Evolutionary conservation across 2,329 filamentous ascomycete genomes (phyloP).

Genomic region (Trichoderma hamatum): DNA sequence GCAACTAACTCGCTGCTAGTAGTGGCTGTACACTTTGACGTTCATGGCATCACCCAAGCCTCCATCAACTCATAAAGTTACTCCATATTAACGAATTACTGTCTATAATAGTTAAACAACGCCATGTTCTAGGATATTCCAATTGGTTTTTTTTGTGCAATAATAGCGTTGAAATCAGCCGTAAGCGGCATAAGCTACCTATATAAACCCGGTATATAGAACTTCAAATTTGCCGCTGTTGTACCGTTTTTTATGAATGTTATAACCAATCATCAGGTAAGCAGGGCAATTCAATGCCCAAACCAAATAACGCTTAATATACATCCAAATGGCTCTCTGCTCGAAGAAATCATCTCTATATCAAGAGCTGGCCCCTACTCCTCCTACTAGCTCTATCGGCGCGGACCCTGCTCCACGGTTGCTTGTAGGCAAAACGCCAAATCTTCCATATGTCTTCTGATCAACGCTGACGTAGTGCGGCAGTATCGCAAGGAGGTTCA

Average conservation of each 20-base stretch:
- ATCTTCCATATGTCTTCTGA: slow-evolving; percentile 92
- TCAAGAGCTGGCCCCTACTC: slow-evolving; percentile 42
- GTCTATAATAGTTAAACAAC: not conserved
- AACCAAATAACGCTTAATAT: not conserved
- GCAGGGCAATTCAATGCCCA: not conserved
- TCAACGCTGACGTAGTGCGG: slow-evolving; percentile 94
- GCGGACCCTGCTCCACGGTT: slow-evolving; percentile 46
- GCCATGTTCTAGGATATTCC: not conserved
- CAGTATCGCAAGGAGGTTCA: slow-evolving; percentile 80
- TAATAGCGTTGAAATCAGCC: not conserved
- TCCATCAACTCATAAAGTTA: not conserved
- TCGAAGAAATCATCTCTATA: slow-evolving; percentile 30
- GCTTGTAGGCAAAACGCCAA: slow-evolving; percentile 77
- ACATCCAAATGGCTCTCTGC: not conserved
- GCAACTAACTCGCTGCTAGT: not conserved
- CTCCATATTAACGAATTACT: not conserved
- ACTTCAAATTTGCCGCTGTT: not conserved
- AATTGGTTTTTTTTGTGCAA: not conserved
- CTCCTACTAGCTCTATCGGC: slow-evolving; percentile 61
- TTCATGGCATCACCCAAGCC: not conserved
- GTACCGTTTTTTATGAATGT: not conserved
- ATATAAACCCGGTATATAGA: not conserved
- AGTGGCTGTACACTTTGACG: not conserved
- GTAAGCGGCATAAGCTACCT: not conserved
- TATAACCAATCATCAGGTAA: not conserved